Evolutionary conservation across 805 yeast species (phyloP).

Genomic region (Hemisphaericaspora nanyangensis): DNA sequence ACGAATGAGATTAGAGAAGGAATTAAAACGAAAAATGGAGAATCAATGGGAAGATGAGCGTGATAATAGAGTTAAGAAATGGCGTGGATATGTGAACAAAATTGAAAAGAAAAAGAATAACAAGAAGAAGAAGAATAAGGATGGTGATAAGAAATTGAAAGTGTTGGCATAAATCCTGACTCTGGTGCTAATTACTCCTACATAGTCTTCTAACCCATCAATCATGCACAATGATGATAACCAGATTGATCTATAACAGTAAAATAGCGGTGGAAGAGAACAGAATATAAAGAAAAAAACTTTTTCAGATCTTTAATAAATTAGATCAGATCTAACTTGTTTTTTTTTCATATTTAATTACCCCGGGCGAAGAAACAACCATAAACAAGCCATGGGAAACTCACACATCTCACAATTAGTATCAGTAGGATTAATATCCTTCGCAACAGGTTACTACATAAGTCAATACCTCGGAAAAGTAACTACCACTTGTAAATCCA

Average conservation of each 20-base stretch:
- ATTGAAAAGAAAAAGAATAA: slow-evolving; percentile 45
- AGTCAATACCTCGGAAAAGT: slow-evolving; percentile 10
- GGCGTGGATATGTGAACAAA: slow-evolving; percentile 51
- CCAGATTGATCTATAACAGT: no score
- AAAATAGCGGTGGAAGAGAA: neutral
- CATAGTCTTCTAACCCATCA: no score
- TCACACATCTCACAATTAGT: slow-evolving; percentile 10
- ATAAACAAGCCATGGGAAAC: neutral
- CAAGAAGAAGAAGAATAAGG: slow-evolving; percentile 26
- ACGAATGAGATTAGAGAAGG: slow-evolving; percentile 37
- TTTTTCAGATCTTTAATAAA: neutral
- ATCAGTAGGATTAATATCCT: slow-evolving; percentile 33
- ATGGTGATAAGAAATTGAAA: slow-evolving; percentile 9
- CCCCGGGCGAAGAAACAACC: no score
- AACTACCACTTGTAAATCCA: neutral
- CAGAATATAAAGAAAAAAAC: neutral
- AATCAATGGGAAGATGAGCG: slow-evolving; percentile 59
- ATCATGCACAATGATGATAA: no score
- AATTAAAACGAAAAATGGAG: slow-evolving; percentile 39
- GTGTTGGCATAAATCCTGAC: slow-evolving; percentile 37
- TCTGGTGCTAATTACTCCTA: no score
- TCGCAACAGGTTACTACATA: slow-evolving; percentile 32
- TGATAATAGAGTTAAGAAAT: slow-evolving; percentile 53
- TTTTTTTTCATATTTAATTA: neutral
- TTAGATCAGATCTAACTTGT: neutral